Percentiles rank a stretch among this genome's conserved stretches.
Conservation (phyloP, 2,329 filamentous ascomycete species). For the Plectosphaerella cucumerina region DNA sequence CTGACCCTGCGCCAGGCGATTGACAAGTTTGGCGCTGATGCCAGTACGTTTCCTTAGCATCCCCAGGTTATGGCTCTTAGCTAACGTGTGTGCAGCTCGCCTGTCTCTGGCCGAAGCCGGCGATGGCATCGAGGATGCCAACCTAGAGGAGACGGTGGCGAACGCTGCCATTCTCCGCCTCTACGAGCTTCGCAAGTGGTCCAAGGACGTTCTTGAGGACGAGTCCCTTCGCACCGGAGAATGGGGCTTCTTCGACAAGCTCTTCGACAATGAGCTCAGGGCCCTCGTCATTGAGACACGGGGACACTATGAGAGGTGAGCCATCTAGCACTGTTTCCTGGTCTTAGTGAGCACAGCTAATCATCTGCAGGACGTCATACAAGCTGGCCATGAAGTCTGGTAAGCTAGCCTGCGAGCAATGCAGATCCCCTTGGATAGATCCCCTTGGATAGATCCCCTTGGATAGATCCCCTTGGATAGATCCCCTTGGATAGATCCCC, state of each 20-base stretch:
- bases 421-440: no score
- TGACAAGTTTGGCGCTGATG: conserved; percentile 91
- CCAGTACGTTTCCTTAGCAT: conserved; percentile 26
- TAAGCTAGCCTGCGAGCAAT: conserved; percentile 54
- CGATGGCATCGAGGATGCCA: conserved; percentile 91
- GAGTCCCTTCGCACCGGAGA: conserved; percentile 71
- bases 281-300: conserved; percentile 68
- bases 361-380: conserved; percentile 6
- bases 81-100: conserved; percentile 45
- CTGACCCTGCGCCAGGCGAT: conserved; percentile 83
- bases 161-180: conserved; percentile 88
- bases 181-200: conserved; percentile 63
- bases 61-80: neutral
- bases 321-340: neutral
- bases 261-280: conserved; percentile 95
- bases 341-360: neutral
- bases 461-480: no score
- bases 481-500: no score
- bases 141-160: conserved; percentile 93
- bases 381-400: conserved; percentile 82
- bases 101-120: conserved; percentile 92
- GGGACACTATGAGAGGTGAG: neutral
- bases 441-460: no score
- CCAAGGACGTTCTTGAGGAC: conserved; percentile 76
- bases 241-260: conserved; percentile 77